A percentile compares a stretch with the other conserved stretches of the same genome.
phyloP scores from a whole-genome alignment of 192 early-diverging fungal genomes.

The Glomus cerebriforme region DNA sequence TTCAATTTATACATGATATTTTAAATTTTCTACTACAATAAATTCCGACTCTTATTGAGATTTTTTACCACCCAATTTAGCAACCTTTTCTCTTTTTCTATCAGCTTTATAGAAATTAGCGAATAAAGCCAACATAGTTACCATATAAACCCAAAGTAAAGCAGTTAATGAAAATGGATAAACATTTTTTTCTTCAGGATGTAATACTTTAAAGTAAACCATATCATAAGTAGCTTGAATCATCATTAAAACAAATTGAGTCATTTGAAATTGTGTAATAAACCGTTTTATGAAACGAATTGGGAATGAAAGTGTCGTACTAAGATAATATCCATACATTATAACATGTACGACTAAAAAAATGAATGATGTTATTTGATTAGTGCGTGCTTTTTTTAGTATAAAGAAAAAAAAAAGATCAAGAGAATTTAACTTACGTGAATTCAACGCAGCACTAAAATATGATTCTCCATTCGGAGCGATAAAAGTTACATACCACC shows the following conservation, averaged over 20 bases:
- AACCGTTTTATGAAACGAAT: conserved; percentile 64
- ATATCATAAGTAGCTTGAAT: conserved; percentile 55
- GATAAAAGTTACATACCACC: conserved; percentile 60
- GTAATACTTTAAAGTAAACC: conserved; percentile 40
- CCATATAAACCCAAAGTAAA: conserved; percentile 66
- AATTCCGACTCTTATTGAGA: not conserved
- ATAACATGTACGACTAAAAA: conserved; percentile 58
- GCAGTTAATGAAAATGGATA: conserved; percentile 53
- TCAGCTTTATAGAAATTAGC: conserved; percentile 61
- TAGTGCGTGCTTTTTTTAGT: not conserved
- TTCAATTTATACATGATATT: too few species aligned
- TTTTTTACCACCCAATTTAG: conserved; percentile 5
- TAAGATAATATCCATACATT: conserved; percentile 71
- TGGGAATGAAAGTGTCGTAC: conserved; percentile 51
- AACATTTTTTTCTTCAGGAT: conserved; percentile 30
- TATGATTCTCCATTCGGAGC: conserved; percentile 62
- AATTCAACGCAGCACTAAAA: conserved; percentile 28
- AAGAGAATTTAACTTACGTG: conserved; percentile 25
- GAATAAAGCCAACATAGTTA: conserved; percentile 66
- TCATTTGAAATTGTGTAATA: conserved; percentile 68
- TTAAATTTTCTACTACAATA: not conserved
- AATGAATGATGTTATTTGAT: conserved; percentile 52
- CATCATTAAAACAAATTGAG: conserved; percentile 64
- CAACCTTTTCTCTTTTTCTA: conserved; percentile 39
- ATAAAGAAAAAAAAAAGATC: not conserved